Percentiles rank a stretch among this genome's conserved stretches.
phyloP scores from a whole-genome alignment of 2,329 filamentous ascomycete genomes.

The Fusarium illudens region DNA sequence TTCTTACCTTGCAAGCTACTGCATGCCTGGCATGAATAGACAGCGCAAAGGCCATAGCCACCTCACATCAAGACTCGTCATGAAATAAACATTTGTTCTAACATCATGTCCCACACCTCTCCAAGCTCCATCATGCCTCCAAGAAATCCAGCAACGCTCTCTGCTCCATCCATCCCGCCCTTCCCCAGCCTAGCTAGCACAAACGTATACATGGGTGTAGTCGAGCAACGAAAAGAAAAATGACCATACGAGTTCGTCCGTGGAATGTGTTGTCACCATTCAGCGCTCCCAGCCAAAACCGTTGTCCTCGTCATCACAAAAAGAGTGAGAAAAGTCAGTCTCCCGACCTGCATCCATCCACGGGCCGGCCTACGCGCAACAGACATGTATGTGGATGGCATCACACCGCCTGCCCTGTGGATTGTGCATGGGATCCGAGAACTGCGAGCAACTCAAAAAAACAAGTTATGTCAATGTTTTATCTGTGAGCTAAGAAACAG shows the following conservation, averaged over 20 bases:
- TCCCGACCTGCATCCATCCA: slow-evolving; percentile 32
- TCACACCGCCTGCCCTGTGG: slow-evolving; percentile 30
- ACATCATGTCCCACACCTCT: slow-evolving; percentile 10
- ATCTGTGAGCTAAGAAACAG: slow-evolving; percentile 55
- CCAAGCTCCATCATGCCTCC: slow-evolving; percentile 1
- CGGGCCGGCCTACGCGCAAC: slow-evolving; percentile 36
- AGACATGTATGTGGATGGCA: slow-evolving; percentile 18
- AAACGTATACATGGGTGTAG: slow-evolving; percentile 36
- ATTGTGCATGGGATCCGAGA: slow-evolving; percentile 36
- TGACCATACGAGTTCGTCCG: slow-evolving; percentile 25
- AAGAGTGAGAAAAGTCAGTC: slow-evolving; percentile 28
- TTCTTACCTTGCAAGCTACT: neutral
- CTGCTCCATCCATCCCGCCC: slow-evolving; percentile 1
- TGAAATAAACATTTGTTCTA: slow-evolving; percentile 28
- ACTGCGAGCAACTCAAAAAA: slow-evolving; percentile 42
- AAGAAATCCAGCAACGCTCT: slow-evolving; percentile 24
- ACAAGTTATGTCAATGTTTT: slow-evolving; percentile 47
- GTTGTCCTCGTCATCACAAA: slow-evolving; percentile 31
- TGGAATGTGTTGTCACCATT: slow-evolving; percentile 26
- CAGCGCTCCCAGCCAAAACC: slow-evolving; percentile 29
- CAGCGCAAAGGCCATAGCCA: neutral
- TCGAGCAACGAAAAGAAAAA: slow-evolving; percentile 30
- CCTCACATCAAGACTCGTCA: slow-evolving; percentile 4
- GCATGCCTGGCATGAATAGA: neutral
- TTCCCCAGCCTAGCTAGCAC: slow-evolving; percentile 24